Conservation (phyloP, 345 rosid genomes). For the Bruguiera sexangula region DNA sequence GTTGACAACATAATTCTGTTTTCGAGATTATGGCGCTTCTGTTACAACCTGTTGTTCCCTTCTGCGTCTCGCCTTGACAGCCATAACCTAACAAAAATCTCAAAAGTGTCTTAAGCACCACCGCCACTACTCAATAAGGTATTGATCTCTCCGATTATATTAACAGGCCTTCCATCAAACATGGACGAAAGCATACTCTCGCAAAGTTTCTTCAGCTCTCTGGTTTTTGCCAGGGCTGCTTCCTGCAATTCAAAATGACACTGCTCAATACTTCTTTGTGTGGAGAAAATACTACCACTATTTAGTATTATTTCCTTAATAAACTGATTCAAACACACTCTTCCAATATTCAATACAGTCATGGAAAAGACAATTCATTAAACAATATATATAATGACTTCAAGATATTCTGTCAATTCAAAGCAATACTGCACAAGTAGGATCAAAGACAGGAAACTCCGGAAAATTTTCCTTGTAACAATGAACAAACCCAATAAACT, state of each 20-base stretch:
- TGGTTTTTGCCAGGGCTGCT: slow-evolving; percentile 71
- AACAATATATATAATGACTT: too few species aligned
- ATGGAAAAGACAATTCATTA: too few species aligned
- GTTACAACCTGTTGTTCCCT: too few species aligned
- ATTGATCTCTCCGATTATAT: slow-evolving; percentile 93
- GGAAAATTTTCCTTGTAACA: too few species aligned
- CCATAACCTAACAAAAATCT: slow-evolving; percentile 1
- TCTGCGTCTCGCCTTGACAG: slow-evolving; percentile 4
- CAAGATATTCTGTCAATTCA: too few species aligned
- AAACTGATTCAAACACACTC: too few species aligned
- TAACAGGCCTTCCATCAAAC: slow-evolving; percentile 95
- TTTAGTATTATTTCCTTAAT: background rate
- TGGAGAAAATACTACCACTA: background rate
- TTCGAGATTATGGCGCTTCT: too few species aligned
- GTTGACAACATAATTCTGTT: too few species aligned
- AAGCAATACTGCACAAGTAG: too few species aligned
- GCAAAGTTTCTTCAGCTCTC: slow-evolving; percentile 82
- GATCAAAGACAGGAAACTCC: too few species aligned
- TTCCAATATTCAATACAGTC: too few species aligned
- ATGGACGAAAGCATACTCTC: slow-evolving; percentile 83
- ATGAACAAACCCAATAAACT: too few species aligned
- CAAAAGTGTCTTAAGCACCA: slow-evolving; percentile 32
- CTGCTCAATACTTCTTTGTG: background rate
- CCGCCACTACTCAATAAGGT: slow-evolving; percentile 70
- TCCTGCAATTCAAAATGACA: slow-evolving; percentile 47